Conservation (phyloP, 345 rosid species). For the Salix brachista region DNA sequence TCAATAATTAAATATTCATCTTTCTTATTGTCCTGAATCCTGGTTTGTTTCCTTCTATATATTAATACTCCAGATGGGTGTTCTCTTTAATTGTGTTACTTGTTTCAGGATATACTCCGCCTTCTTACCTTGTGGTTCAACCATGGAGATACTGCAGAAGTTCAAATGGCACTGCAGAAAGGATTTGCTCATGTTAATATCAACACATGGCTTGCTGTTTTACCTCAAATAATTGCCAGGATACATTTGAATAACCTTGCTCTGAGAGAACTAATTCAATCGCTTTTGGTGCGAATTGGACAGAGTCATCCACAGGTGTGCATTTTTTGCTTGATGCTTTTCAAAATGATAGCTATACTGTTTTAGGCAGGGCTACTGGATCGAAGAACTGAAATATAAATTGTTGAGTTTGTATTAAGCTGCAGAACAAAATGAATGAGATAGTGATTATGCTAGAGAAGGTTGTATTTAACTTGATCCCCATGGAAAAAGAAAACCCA, state of each 20-base stretch:
- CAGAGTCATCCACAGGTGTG: conserved; percentile 95
- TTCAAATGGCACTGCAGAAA: conserved; percentile 76
- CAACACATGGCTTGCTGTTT: conserved; percentile 93
- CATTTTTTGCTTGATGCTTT: conserved; percentile 9
- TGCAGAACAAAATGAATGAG: neutral
- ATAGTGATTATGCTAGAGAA: neutral
- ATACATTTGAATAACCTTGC: conserved; percentile 95
- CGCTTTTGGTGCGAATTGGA: conserved; percentile 93
- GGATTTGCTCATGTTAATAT: conserved; percentile 90
- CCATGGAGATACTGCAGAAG: conserved; percentile 91
- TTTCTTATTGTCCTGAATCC: neutral
- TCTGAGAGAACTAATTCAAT: conserved; percentile 88
- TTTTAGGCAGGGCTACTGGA: neutral
- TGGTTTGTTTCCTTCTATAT: neutral
- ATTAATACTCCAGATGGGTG: neutral
- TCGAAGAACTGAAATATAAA: neutral
- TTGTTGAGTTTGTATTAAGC: neutral
- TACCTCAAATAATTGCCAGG: conserved; percentile 99
- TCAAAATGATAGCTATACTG: neutral
- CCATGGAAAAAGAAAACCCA: no score
- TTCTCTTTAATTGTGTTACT: conserved; percentile 12
- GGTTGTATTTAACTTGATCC: neutral
- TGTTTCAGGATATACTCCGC: conserved; percentile 91
- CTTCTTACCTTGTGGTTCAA: conserved; percentile 98
- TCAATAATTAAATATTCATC: neutral